phyloP scores from a whole-genome alignment of 306 rosid genomes.

The Glycine soja region DNA sequence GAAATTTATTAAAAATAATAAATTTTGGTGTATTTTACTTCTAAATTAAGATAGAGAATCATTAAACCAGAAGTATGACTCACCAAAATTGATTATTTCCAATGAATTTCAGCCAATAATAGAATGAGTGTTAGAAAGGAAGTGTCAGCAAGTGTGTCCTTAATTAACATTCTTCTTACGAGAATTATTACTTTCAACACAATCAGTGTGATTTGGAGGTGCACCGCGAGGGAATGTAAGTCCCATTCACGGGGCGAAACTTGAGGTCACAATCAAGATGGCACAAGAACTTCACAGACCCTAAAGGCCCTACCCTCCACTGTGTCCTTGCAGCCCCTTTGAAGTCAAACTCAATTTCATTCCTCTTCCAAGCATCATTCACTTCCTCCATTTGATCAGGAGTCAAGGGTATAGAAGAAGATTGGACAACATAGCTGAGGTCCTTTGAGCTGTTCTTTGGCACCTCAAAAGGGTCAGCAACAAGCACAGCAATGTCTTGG shows the following conservation, averaged over 20 bases:
- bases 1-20: too few relatives aligned
- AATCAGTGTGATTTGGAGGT: conserved; percentile 69
- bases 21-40: too few relatives aligned
- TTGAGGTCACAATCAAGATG: conserved; percentile 66
- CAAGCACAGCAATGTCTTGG: conserved; percentile 58
- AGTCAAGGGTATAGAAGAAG: conserved; percentile 61
- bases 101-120: too few relatives aligned
- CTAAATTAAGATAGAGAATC: too few relatives aligned
- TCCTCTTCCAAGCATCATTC: conserved; percentile 55
- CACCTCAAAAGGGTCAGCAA: conserved; percentile 66
- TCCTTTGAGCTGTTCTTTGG: conserved; percentile 54
- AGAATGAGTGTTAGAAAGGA: too few relatives aligned
- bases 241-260: conserved; percentile 68
- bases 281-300: conserved; percentile 65
- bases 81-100: too few relatives aligned
- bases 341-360: conserved; percentile 61
- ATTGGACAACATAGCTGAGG: conserved; percentile 60
- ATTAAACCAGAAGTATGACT: too few relatives aligned
- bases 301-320: conserved; percentile 72
- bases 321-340: conserved; percentile 65
- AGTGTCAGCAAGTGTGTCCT: too few relatives aligned
- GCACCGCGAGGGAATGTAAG: conserved; percentile 62
- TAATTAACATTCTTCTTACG: too few relatives aligned
- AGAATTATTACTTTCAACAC: too few relatives aligned
- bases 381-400: conserved; percentile 63